Evolutionary conservation across 2,329 filamentous ascomycete species (phyloP).

Genomic region (Fusarium subtropicale): DNA sequence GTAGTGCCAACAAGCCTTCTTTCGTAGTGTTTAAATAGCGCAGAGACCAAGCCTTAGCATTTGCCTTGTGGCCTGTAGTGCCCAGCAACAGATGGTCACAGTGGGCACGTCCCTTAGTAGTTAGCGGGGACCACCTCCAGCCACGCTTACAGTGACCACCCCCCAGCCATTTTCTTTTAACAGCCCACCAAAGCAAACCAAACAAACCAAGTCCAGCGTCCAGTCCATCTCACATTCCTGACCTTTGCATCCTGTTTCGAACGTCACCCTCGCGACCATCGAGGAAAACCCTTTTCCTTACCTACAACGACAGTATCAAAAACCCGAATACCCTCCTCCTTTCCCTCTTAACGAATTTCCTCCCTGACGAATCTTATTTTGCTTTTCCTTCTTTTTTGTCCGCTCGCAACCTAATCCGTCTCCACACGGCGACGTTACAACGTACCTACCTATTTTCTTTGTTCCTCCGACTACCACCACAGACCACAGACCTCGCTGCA

Average conservation of each 20-base stretch:
- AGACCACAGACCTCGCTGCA: conserved; percentile 16
- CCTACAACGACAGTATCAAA: conserved; percentile 31
- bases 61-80: conserved; percentile 26
- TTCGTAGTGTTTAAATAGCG: conserved; percentile 35
- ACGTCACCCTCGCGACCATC: conserved; percentile 43
- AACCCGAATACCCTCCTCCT: conserved; percentile 12
- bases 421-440: conserved; percentile 23
- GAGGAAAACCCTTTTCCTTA: conserved; percentile 30
- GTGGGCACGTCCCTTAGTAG: conserved; percentile 41
- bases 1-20: conserved; percentile 28
- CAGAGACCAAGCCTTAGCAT: conserved; percentile 24
- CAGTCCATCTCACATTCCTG: conserved; percentile 46
- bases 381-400: conserved; percentile 6
- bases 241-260: conserved; percentile 46
- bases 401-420: conserved; percentile 2
- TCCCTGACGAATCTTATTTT: conserved; percentile 23
- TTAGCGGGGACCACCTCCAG: conserved; percentile 47
- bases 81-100: conserved; percentile 32
- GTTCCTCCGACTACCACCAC: conserved; percentile 25
- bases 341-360: conserved; percentile 1
- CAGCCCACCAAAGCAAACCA: conserved; percentile 25
- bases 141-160: conserved; percentile 44
- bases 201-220: conserved; percentile 39
- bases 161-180: conserved; percentile 47
- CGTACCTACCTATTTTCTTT: conserved; percentile 21